These are phyloP conservation scores for Hypoxylon crocopeplum DNA, from an alignment of 495 filamentous ascomycete genomes.

Conservation along the genomic window DNA sequence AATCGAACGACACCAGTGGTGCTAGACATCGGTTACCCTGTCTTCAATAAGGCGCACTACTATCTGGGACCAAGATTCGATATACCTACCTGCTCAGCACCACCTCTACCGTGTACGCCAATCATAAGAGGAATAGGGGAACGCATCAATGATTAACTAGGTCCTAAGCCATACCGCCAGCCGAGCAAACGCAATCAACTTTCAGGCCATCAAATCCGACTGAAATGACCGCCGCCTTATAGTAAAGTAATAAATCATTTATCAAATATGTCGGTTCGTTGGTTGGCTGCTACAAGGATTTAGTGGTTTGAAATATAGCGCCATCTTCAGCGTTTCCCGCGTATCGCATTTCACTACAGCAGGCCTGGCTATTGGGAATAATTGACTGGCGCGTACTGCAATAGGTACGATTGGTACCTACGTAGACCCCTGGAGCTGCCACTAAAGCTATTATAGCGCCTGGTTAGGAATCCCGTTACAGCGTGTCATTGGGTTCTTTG, in stretches of 20 bases:
- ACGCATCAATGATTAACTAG: too few species aligned
- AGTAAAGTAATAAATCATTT: constrained; percentile 6
- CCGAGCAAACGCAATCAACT: too few species aligned
- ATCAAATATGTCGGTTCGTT: background rate
- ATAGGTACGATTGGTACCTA: constrained; percentile 17
- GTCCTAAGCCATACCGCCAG: too few species aligned
- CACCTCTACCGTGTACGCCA: background rate
- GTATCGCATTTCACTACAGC: constrained; percentile 12
- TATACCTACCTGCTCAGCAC: background rate
- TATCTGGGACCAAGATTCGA: background rate
- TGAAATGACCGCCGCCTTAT: background rate
- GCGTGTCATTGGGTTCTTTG: constrained; percentile 22
- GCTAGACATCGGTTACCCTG: constrained; percentile 1
- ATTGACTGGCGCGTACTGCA: constrained; percentile 9
- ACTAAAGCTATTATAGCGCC: constrained; percentile 11
- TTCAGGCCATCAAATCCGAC: background rate
- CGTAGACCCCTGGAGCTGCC: constrained; percentile 19
- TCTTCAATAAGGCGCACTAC: constrained; percentile 1
- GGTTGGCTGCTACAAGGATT: background rate
- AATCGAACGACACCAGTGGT: constrained; percentile 7
- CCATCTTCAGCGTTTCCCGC: constrained; percentile 8
- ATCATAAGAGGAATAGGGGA: background rate
- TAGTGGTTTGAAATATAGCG: constrained; percentile 5
- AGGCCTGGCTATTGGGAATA: constrained; percentile 14
- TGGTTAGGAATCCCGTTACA: constrained; percentile 13